phyloP scores from a whole-genome alignment of 2,329 filamentous ascomycete genomes.

The Verticillium alfalfae region DNA sequence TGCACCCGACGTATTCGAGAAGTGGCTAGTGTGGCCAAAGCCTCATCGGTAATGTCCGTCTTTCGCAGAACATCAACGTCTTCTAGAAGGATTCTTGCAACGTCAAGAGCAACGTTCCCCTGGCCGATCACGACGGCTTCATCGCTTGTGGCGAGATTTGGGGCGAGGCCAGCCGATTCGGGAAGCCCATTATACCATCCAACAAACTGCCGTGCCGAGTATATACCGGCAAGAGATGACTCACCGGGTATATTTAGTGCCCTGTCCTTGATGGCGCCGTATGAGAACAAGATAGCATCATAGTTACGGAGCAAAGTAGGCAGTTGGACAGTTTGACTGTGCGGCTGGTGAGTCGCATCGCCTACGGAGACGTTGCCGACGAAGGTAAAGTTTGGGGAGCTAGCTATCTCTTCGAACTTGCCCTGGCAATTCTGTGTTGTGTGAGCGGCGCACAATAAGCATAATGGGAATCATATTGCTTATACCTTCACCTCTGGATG shows the following conservation, averaged over 20 bases:
- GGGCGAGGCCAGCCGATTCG: constrained; percentile 67
- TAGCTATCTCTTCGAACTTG: constrained; percentile 84
- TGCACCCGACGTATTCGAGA: constrained; percentile 76
- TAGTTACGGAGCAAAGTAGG: constrained; percentile 71
- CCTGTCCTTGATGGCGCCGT: constrained; percentile 82
- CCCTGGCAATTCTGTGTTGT: constrained; percentile 77
- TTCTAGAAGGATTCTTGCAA: constrained; percentile 80
- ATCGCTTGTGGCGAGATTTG: constrained; percentile 69
- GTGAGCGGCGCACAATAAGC: not conserved
- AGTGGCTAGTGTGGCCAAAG: constrained; percentile 64
- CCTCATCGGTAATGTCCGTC: constrained; percentile 86
- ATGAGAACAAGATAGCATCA: constrained; percentile 86
- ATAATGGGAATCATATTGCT: not conserved
- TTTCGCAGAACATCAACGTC: constrained; percentile 66
- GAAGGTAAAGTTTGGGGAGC: constrained; percentile 79
- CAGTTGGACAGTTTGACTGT: constrained; percentile 56
- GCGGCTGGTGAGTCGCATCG: constrained; percentile 31
- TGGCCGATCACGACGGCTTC: constrained; percentile 88
- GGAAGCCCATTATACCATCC: constrained; percentile 98
- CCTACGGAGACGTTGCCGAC: constrained; percentile 85
- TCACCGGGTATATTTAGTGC: constrained; percentile 78
- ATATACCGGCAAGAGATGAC: constrained; percentile 63
- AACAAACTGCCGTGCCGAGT: constrained; percentile 88
- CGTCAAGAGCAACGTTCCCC: constrained; percentile 92
- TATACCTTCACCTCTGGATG: constrained; percentile 94